Base-by-base conservation (phyloP, 352 stramenopile genomes). In the Phytophthora rubi region DNA sequence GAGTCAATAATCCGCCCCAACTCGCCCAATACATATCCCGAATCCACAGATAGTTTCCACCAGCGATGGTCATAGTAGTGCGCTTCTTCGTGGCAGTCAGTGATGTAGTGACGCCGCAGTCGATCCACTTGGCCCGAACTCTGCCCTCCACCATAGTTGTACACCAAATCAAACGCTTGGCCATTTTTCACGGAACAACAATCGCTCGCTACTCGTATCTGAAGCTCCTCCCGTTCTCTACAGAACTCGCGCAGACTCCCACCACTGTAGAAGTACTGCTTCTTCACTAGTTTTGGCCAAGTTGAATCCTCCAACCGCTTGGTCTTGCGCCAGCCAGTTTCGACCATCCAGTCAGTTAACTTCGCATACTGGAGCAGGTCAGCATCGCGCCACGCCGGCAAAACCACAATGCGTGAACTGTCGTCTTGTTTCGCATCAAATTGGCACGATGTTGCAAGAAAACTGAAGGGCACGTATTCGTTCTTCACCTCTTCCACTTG, bases 211-310 rank as follows among this genome's bases (percentile, higher is more conserved):
- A 60, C 66, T 60, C 47, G 42, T 2, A 21, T 23, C 45, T 48
- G 33, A 1, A 73, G 47, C 45, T 6, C 1, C 35, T 65, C 18
- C 0, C 52, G 58, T 15, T 15, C 48, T 21, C 16, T 69, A 53
- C 53, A 61, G 7, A 73, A 73, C n/a, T 73, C 59, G 15, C 66
- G 66, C 66, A 73, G 30, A 65, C 59, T 69, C 45, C 66, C 66
- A 56, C 66, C 66, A 68, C 53, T 61, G 66, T 69, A 73, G 54
- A 69, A 73, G 37, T 68, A 59, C 52, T 72, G 57, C 51, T 72
- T 51, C 45, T 59, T 52, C 44, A 68, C 65, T 32, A 72, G 48
- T 68, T 68, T 72, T 42, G 6, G 30, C 37, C 2, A 68, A 30
- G 63, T 28, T 60, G 63, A 26, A 5, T 64, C 39, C 52, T 26